A percentile compares a stretch with the other conserved stretches of the same genome.
Conservation (phyloP, 768 basidiomycete species). For the Lactifluus echinatus region DNA sequence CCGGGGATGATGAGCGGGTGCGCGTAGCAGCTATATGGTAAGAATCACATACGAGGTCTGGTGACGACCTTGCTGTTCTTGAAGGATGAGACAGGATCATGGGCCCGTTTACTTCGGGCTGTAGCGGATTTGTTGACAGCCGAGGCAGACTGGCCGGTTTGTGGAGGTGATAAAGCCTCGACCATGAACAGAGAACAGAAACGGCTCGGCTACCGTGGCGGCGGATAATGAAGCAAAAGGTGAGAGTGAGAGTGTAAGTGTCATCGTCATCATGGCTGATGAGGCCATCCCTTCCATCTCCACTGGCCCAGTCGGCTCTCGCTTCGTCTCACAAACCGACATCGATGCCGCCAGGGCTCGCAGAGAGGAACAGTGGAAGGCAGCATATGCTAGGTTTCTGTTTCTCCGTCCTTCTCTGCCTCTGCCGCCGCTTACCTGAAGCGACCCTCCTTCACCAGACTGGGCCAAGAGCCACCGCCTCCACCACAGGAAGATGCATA, state of each 20-base stretch:
- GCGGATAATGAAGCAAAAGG: no score
- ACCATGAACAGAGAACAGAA: neutral
- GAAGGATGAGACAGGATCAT: neutral
- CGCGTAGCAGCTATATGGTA: neutral
- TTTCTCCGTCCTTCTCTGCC: neutral
- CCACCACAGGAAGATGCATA: constrained; percentile 67
- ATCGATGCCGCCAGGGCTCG: constrained; percentile 62
- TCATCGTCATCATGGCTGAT: constrained; percentile 11
- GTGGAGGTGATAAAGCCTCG: neutral
- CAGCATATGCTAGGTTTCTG: constrained; percentile 70
- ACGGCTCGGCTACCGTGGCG: no score
- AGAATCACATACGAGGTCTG: constrained; percentile 9
- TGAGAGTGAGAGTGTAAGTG: neutral
- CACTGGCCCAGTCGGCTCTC: constrained; percentile 65
- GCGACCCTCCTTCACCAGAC: constrained; percentile 37
- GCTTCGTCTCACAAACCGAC: constrained; percentile 76
- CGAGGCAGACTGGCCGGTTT: neutral
- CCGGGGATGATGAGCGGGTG: neutral
- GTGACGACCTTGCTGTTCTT: constrained; percentile 11
- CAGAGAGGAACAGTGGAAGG: constrained; percentile 82
- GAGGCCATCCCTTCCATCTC: constrained; percentile 60
- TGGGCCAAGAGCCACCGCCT: constrained; percentile 79
- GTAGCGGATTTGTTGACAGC: neutral
- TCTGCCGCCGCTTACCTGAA: constrained; percentile 63
- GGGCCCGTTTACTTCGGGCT: neutral